phyloP scores from a whole-genome alignment of 768 basidiomycete genomes.

The Stropharia rugosoannulata region DNA sequence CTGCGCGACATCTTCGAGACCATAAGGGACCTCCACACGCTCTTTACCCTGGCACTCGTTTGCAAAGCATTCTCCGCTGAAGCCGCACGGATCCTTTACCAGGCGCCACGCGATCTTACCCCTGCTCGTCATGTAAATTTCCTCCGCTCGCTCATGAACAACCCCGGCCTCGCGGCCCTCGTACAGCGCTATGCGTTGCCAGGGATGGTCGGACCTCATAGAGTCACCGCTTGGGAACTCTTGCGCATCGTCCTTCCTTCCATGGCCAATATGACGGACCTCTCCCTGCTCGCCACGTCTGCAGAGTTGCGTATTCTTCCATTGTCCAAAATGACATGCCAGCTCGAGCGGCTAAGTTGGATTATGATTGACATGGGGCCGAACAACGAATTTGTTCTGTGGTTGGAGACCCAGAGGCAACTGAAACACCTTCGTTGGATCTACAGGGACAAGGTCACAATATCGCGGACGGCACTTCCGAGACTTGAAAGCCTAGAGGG shows the following conservation, averaged over 20 bases:
- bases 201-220: not conserved
- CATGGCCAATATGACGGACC: conserved; percentile 1
- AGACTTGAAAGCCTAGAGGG: not conserved
- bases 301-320: not conserved
- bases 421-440: not conserved
- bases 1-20: not conserved
- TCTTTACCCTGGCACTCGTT: not conserved
- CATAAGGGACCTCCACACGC: not conserved
- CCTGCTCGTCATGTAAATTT: not conserved
- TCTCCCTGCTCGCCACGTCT: not conserved
- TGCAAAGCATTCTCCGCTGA: not conserved
- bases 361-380: not conserved
- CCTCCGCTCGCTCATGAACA: not conserved
- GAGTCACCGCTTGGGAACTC: not conserved
- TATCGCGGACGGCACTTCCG: not conserved
- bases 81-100: not conserved
- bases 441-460: not conserved
- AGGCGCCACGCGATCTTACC: not conserved
- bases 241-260: not conserved
- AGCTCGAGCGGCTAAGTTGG: conserved; percentile 1
- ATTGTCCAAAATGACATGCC: not conserved
- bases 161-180: not conserved
- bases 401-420: not conserved
- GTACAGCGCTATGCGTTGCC: not conserved
- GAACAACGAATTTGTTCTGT: not conserved